These are phyloP conservation scores for Neocucurbitaria cava DNA, from an alignment of 2,329 filamentous ascomycete genomes.

Conservation along the genomic window DNA sequence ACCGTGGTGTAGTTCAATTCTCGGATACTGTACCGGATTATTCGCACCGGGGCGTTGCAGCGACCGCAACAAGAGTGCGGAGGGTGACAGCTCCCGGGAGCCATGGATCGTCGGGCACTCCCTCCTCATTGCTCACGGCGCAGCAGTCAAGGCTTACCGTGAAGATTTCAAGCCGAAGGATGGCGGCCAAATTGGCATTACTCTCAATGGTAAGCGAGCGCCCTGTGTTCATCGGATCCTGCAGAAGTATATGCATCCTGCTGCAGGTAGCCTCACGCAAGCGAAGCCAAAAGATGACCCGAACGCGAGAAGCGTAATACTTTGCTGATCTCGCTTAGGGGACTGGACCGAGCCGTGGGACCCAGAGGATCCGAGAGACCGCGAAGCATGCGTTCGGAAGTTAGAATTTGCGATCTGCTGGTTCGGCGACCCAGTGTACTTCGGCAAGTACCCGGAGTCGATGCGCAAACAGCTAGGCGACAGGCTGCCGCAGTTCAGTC, in stretches of 20 bases:
- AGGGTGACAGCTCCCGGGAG: constrained; percentile 78
- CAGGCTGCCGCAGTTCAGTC: constrained; percentile 76
- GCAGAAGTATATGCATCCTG: constrained; percentile 22
- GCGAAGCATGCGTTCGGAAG: constrained; percentile 79
- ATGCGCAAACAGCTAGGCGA: constrained; percentile 83
- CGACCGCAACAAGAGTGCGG: constrained; percentile 72
- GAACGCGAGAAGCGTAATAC: constrained; percentile 3
- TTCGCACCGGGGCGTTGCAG: constrained; percentile 86
- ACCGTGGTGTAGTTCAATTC: constrained; percentile 82
- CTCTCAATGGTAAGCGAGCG: constrained; percentile 71
- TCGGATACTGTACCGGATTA: constrained; percentile 78
- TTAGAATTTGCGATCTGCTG: constrained; percentile 87
- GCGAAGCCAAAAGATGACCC: constrained; percentile 8
- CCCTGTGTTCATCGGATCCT: constrained; percentile 19
- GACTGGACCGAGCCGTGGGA: constrained; percentile 87
- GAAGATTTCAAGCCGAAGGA: constrained; percentile 78
- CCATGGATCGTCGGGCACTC: constrained; percentile 85
- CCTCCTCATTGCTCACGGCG: constrained; percentile 78
- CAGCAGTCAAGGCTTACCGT: constrained; percentile 81
- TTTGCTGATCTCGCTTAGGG: constrained; percentile 53
- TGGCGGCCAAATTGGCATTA: constrained; percentile 84
- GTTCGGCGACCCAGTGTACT: constrained; percentile 89
- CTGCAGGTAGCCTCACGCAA: constrained; percentile 12
- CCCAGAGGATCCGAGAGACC: constrained; percentile 73
- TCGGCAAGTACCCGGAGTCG: constrained; percentile 81